These are phyloP conservation scores for Naganishia sp. DNA, from an alignment of 1,284 basidiomycete species.

Conservation along the genomic window DNA sequence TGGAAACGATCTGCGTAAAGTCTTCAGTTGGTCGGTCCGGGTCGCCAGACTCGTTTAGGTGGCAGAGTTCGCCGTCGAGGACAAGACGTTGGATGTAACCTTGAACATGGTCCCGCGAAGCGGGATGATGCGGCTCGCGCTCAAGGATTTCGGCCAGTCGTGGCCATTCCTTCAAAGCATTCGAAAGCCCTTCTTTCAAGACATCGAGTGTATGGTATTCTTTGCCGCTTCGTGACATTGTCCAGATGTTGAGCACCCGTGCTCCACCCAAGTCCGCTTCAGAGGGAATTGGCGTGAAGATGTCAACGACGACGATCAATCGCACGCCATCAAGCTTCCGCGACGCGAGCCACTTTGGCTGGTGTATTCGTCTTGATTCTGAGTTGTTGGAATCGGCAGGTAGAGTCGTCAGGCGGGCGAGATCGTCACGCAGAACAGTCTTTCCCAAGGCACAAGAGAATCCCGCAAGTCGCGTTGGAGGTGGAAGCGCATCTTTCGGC, in stretches of 20 bases:
- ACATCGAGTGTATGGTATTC: slow-evolving; percentile 41
- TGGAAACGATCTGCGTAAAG: slow-evolving; percentile 44
- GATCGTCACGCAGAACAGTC: slow-evolving; percentile 29
- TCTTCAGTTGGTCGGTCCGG: slow-evolving; percentile 40
- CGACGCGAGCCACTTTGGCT: slow-evolving; percentile 44
- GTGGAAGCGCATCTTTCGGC: neutral
- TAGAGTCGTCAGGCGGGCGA: slow-evolving; percentile 33
- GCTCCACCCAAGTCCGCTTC: neutral
- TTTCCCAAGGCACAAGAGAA: slow-evolving; percentile 47
- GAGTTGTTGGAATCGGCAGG: neutral
- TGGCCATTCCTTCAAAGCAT: slow-evolving; percentile 2
- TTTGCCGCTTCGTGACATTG: slow-evolving; percentile 45
- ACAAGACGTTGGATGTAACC: slow-evolving; percentile 44
- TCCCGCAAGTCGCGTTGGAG: slow-evolving; percentile 12
- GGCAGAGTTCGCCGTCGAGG: slow-evolving; percentile 51
- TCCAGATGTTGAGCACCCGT: slow-evolving; percentile 32
- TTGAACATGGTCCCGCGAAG: neutral
- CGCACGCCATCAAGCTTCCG: slow-evolving; percentile 52
- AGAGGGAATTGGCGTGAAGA: slow-evolving; percentile 33
- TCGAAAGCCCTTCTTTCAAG: slow-evolving; percentile 38
- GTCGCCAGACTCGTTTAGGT: slow-evolving; percentile 35
- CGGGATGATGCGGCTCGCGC: slow-evolving; percentile 7
- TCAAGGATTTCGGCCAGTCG: slow-evolving; percentile 5
- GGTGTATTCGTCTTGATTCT: neutral
- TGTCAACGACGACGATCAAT: slow-evolving; percentile 45